Percentiles rank a stretch among this genome's conserved stretches.
Conservation (phyloP, 1,139 yeast genomes). For the Magnusiomyces suaveolens region DNA sequence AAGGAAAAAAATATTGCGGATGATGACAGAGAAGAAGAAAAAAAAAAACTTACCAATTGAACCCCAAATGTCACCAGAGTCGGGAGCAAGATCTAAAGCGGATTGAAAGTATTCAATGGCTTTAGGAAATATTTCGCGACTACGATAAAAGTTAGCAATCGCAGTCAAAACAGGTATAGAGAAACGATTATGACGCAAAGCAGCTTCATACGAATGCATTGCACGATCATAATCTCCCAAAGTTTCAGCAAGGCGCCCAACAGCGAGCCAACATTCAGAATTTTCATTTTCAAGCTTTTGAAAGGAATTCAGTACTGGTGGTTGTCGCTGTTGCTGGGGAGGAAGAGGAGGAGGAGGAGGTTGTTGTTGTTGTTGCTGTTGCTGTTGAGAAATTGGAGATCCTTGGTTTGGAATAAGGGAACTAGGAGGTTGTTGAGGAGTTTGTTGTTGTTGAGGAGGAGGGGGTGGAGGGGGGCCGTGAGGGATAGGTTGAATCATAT, state of each 20-base stretch:
- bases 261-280: slow-evolving; percentile 87
- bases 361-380: slow-evolving; percentile 17
- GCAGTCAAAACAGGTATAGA: slow-evolving; percentile 78
- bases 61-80: slow-evolving; percentile 97
- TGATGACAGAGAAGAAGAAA: slow-evolving; percentile 1
- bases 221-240: slow-evolving; percentile 87
- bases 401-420: background rate
- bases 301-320: slow-evolving; percentile 36
- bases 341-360: slow-evolving; percentile 1
- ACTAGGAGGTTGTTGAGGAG: slow-evolving; percentile 14
- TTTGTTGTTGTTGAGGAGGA: slow-evolving; percentile 13
- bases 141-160: slow-evolving; percentile 78
- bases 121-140: slow-evolving; percentile 80
- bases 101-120: slow-evolving; percentile 91
- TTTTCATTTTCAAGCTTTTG: slow-evolving; percentile 43
- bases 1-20: background rate
- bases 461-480: background rate
- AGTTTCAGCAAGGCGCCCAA: slow-evolving; percentile 79
- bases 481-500: background rate
- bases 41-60: slow-evolving; percentile 36
- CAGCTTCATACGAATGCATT: slow-evolving; percentile 79
- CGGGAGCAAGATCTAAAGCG: slow-evolving; percentile 71
- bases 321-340: slow-evolving; percentile 11
- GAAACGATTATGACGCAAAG: slow-evolving; percentile 76
- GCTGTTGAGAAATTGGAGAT: slow-evolving; percentile 13